Conservation (phyloP, 179 eudicot genomes). For the Actinidia polygama region DNA sequence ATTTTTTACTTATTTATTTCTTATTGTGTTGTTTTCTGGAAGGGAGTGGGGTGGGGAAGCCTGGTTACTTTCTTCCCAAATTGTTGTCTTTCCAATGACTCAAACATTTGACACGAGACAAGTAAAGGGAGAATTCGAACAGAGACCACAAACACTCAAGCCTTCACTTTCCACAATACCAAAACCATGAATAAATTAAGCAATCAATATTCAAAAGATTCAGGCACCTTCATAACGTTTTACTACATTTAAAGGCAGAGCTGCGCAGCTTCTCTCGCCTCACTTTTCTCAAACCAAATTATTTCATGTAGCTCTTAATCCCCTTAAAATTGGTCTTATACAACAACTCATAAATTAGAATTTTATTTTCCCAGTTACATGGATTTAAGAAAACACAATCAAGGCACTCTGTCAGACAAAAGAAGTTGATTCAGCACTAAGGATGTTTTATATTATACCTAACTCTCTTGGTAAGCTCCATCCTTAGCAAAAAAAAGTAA, state of each 20-base stretch:
- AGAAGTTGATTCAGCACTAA: neutral
- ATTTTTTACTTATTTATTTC: too few relatives aligned
- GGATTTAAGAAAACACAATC: neutral
- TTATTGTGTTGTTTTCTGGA: too few relatives aligned
- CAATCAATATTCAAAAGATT: neutral
- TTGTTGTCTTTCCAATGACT: neutral
- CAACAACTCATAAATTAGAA: neutral
- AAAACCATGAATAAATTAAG: neutral
- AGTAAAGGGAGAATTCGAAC: too few relatives aligned
- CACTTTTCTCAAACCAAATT: neutral
- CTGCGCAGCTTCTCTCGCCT: neutral
- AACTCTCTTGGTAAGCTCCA: neutral
- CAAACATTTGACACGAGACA: neutral
- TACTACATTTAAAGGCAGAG: neutral
- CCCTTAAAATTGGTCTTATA: neutral
- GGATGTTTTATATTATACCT: too few relatives aligned
- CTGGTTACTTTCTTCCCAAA: neutral
- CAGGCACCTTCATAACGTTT: too few relatives aligned
- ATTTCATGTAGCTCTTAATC: neutral
- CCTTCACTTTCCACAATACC: neutral
- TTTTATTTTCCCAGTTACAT: neutral
- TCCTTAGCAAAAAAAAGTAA: neutral
- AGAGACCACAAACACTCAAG: neutral
- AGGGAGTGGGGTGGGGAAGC: neutral
- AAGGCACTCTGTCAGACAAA: neutral